A percentile compares a stretch with the other conserved stretches of the same genome.
These are phyloP conservation scores for Gnetum montanum DNA, from an alignment of 75 land plant species.

Conservation along the genomic window DNA sequence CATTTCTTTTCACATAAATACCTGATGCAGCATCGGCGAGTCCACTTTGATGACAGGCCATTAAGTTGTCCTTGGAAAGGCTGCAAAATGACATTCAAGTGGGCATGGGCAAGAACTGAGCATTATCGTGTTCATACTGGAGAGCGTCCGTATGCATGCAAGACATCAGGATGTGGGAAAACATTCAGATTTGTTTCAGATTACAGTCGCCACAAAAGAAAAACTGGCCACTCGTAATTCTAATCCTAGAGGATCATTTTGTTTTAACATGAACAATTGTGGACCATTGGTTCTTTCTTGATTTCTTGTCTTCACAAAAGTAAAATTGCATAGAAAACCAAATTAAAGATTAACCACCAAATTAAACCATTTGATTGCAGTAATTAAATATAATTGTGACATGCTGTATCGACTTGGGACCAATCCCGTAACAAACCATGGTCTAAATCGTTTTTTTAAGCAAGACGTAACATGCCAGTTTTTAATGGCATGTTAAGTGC, in stretches of 20 bases:
- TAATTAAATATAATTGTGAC: too few species aligned
- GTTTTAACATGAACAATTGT: not conserved
- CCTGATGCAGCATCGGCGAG: conserved; percentile 82
- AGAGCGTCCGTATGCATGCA: conserved; percentile 83
- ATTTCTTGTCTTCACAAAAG: not conserved
- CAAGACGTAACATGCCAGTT: too few species aligned
- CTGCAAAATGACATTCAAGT: conserved; percentile 92
- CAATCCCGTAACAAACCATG: too few species aligned
- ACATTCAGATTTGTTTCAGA: conserved; percentile 98
- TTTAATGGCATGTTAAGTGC: too few species aligned
- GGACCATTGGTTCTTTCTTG: not conserved
- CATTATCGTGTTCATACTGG: conserved; percentile 98
- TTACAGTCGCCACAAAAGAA: conserved; percentile 97
- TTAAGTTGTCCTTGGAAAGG: conserved; percentile 98
- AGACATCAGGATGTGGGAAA: conserved; percentile 74
- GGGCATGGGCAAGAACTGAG: conserved; percentile 99
- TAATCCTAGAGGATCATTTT: conserved; percentile 23
- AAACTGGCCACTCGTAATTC: conserved; percentile 73
- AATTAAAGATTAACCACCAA: too few species aligned
- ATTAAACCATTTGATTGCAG: too few species aligned
- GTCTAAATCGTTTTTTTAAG: too few species aligned
- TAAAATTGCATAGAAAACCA: not conserved
- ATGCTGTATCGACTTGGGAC: too few species aligned
- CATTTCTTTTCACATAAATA: conserved; percentile 95
- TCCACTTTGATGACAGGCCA: conserved; percentile 88